Conservation (phyloP, 306 rosid species). For the Pueraria montana region DNA sequence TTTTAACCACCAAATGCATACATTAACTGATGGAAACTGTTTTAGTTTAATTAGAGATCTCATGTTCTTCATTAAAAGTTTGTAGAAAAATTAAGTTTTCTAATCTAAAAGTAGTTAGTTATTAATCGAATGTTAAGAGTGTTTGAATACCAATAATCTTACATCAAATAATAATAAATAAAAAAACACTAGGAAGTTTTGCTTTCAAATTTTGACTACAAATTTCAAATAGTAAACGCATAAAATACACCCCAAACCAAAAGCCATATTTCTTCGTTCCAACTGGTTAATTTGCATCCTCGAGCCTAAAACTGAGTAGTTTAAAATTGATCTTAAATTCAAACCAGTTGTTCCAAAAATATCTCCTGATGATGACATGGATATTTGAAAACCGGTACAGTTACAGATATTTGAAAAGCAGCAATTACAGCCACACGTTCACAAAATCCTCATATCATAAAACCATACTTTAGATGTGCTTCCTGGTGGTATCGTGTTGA, state of each 20-base stretch:
- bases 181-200: background rate
- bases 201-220: background rate
- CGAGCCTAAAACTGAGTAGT: background rate
- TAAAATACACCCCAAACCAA: background rate
- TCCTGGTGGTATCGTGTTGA: background rate
- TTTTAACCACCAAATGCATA: background rate
- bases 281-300: background rate
- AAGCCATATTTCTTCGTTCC: background rate
- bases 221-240: background rate
- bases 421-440: background rate
- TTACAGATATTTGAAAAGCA: background rate
- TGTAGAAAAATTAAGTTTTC: too few relatives aligned
- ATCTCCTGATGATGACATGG: background rate
- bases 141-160: background rate
- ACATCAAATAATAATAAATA: background rate
- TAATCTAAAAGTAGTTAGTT: too few relatives aligned
- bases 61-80: background rate
- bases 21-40: background rate
- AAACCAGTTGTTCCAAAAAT: background rate
- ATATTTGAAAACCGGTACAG: background rate
- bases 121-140: background rate
- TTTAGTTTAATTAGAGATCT: background rate
- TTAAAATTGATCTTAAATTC: background rate
- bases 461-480: too few relatives aligned
- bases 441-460: background rate